Evolutionary conservation across 2,329 filamentous ascomycete genomes (phyloP).

Genomic region (Ilyonectria mors-panacis): DNA sequence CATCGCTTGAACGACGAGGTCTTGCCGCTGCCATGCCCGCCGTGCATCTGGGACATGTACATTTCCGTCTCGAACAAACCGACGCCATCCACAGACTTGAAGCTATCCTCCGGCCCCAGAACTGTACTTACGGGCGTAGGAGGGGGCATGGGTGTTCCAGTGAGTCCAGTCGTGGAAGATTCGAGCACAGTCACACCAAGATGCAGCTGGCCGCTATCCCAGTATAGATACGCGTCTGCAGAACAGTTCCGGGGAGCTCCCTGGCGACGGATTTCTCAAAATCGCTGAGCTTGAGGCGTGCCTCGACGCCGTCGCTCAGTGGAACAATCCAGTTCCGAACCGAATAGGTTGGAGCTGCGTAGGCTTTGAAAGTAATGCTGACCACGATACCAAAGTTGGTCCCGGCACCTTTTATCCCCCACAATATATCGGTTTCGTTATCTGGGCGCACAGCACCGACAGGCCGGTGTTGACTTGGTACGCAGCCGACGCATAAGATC

Average conservation of each 20-base stretch:
- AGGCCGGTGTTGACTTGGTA: conserved; percentile 63
- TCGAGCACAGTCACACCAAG: conserved; percentile 69
- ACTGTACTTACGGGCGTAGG: conserved; percentile 34
- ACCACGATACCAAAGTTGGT: conserved; percentile 72
- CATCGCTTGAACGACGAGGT: conserved; percentile 77
- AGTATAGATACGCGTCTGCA: conserved; percentile 71
- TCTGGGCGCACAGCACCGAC: conserved; percentile 57
- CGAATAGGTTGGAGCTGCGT: conserved; percentile 57
- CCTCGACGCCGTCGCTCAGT: conserved; percentile 46
- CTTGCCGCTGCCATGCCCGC: conserved; percentile 70
- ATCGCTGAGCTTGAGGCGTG: conserved; percentile 53
- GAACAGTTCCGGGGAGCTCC: conserved; percentile 60
- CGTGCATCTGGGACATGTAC: conserved; percentile 73
- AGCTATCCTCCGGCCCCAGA: conserved; percentile 53
- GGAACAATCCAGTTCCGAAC: conserved; percentile 59
- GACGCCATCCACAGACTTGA: conserved; percentile 60
- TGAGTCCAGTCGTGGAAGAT: conserved; percentile 46
- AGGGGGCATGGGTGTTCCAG: conserved; percentile 23
- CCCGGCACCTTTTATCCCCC: conserved; percentile 72
- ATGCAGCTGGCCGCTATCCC: conserved; percentile 59
- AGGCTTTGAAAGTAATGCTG: conserved; percentile 67
- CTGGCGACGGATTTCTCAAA: conserved; percentile 58
- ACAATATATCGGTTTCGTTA: conserved; percentile 68
- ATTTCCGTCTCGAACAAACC: conserved; percentile 72
- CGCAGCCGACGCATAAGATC: conserved; percentile 65